Evolutionary conservation across 768 basidiomycete species (phyloP), one percentile per base, ranked within the genome.

Genomic region (Phlebiopsis gigantea): DNA sequence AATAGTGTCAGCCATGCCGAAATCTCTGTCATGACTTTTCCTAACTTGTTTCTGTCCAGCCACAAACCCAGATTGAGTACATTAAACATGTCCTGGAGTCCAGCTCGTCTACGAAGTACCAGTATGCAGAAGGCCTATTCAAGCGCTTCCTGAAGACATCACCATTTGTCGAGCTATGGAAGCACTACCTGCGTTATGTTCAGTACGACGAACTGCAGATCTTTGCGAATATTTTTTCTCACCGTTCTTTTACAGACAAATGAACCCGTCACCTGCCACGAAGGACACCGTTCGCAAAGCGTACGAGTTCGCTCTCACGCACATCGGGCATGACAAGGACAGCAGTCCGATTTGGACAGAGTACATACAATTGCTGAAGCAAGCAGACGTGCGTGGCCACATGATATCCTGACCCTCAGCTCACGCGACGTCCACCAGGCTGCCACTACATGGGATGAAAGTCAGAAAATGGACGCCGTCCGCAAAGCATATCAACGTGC

Each of bases 321-420:
- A 93, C 61, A 84, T 97, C 46, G 94, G 94, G 17, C 87, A 90
- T 68, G 96, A 98, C 72, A 88, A 91, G 64, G 91, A 95, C 59
- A 88, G 90, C 54, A 91, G 89, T 8, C 85, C 88, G 54, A 92
- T 99, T 34, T 98, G 96, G 95, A 80, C 76, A 56, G 95, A 98
- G 64, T 98, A 95, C 65, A 89, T 98, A 66, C 83, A 88, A 57
- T 98, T 97, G 68, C 71, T 99, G 50, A 85, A 82, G 61, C 79
- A 84, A 15, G 87, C 84, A 42, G 88, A 89, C 75, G 91, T 90
- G 63, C 66, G 85, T 67, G n/a, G n/a, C n/a, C n/a, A n/a, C n/a
- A 28, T 52, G 25, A 25, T 53, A 42, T 10, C 39, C 59, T 56
- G 53, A 15, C 28, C 39, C 50, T 58, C 52, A 48, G 26, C 14